Evolutionary conservation across 257 asterid genomes (phyloP).

Genomic region (Phtheirospermum japonicum): DNA sequence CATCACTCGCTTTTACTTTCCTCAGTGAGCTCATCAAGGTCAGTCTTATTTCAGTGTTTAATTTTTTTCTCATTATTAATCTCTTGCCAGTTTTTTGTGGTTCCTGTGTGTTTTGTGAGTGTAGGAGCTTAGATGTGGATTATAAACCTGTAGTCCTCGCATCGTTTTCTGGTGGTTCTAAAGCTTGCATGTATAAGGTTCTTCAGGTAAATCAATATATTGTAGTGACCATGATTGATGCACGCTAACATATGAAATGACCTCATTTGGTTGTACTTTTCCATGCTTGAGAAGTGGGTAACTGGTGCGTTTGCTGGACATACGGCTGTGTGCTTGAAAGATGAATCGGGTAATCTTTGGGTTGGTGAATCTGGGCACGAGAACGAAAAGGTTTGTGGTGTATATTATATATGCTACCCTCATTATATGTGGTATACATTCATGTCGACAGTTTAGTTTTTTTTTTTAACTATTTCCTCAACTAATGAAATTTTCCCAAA

Average conservation of each 20-base stretch:
- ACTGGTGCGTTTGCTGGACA: no score
- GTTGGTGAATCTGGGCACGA: no score
- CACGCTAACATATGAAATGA: neutral
- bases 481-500: no score
- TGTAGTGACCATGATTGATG: conserved; percentile 13
- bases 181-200: conserved; percentile 90
- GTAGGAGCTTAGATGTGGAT: conserved; percentile 66
- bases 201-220: conserved; percentile 56
- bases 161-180: conserved; percentile 82
- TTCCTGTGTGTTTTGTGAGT: conserved; percentile 12
- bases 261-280: no score
- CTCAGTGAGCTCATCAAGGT: conserved; percentile 72
- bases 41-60: conserved; percentile 24
- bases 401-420: no score
- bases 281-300: no score
- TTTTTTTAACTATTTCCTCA: no score
- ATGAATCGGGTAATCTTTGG: no score
- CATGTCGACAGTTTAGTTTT: no score
- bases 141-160: conserved; percentile 76
- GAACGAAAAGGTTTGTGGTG: no score
- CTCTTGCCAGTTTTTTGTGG: conserved; percentile 10
- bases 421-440: no score
- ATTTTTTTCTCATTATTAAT: neutral
- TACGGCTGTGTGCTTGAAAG: no score
- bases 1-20: conserved; percentile 68